Base-by-base conservation (phyloP, 177 flowering plant genomes). In the Telopea speciosissima region DNA sequence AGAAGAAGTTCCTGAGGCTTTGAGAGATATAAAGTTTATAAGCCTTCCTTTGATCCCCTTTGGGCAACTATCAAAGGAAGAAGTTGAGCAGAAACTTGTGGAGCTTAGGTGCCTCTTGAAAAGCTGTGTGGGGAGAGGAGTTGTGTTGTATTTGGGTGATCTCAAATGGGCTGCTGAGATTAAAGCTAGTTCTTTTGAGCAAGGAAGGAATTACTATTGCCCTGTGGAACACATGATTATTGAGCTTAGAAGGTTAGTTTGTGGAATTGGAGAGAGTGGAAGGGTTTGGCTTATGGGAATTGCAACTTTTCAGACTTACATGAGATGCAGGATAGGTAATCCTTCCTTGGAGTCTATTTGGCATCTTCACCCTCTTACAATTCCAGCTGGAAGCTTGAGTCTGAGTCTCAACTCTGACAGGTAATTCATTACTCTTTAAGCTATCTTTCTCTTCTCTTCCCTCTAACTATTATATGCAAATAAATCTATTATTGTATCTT, bases 81-180 rank as follows among this genome's bases (percentile, higher is more conserved):
- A 86, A 11, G 85, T 85, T 25, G 96, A 92, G 36, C 76, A 79
- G 62, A 92, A 84, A 76, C 72, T 92, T 56, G 81, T 79, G 25
- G 99, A 87, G 74, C 70, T 94, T 10, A 88, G 83, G 72, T 79
- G 80, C 36, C 79, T 79, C 14, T 79, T 87, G 71, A 87, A 78
- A 70, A 80, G 83, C 28, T 79, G 75, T 73, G 73, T 77, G n/a
- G 74, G 76, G 7, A 80, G 68, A 73, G 96, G 90, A 36, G 83
- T 79, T 54, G 81, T 92, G 56, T 79, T 94, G 76, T 87, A 86
- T 76, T 72, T 94, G 71, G 99, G 97, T 65, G 97, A 94, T 87
- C 90, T 94, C 54, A 80, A 85, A 67, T 92, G 99, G 97, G 82
- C 80, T 16, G 81, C 83, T 42, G 91, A 88, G 52, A 80, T 77